Evolutionary conservation across 2,329 filamentous ascomycete species (phyloP), one percentile per base, ranked within the genome.

Genomic region (Akanthomyces uredinophilus): DNA sequence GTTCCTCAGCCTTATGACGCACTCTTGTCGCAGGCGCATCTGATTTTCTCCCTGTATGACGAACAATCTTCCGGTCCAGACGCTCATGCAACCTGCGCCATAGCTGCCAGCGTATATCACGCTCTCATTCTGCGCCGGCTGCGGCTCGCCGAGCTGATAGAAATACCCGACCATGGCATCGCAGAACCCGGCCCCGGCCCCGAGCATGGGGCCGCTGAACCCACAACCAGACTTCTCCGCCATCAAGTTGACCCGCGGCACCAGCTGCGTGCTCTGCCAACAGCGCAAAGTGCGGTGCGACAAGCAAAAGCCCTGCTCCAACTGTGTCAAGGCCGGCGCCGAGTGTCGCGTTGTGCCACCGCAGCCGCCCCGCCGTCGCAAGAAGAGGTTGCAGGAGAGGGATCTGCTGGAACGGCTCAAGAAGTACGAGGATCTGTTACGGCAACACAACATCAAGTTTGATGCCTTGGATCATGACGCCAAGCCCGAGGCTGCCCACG

Each of bases 241-340:
- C 61, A 72, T 82, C 66, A 86, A 86, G 72, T 73, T 86, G 67
- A 85, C 83, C 44, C 78, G 83, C 55, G 83, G 83, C 63, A 83
- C 84, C 64, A 85, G 83, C 64, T 94, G 90, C 69, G 81, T 91
- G 16, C 79, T 87, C 22, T 94, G 90, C 70, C 89, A 92, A 71
- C 88, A 90, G 71, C 85, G 88, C 64, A 92, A 92, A 72, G 83
- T 92, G 47, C 87, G 87, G 64, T 92, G 89, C 73, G 86, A 91
- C 73, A 88, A 88, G 73, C 84, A 82, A 67, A 87, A 87, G 73
- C 89, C 89, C 18, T 92, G 89, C 70, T 79, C 82, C 68, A 88
- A 88, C 73, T 91, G 89, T 70, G 77, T 85, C 70, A 87, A 83
- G 73, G 81, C 83, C 58, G 75, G 79, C 24, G 81, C 81, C 37